Conservation (phyloP, 2,329 filamentous ascomycete species). For the Microdochium nivale region DNA sequence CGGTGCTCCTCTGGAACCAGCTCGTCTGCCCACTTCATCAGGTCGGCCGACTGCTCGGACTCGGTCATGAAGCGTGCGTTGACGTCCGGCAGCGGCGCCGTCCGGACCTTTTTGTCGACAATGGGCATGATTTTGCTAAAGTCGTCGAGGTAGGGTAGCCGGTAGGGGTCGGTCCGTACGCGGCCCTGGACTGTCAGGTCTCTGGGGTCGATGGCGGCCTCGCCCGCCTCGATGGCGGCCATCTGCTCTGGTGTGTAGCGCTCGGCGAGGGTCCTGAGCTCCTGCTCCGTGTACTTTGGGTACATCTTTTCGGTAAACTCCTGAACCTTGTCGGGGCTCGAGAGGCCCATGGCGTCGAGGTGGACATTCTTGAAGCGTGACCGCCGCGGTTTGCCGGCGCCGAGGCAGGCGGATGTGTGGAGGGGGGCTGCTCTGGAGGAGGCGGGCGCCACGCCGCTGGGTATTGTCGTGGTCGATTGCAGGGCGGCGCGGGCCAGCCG, state of each 20-base stretch:
- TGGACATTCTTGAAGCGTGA: conserved; percentile 44
- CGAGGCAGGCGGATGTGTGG: conserved; percentile 40
- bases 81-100: conserved; percentile 41
- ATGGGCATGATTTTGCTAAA: conserved; percentile 69
- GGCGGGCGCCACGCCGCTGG: neutral
- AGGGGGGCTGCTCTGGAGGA: conserved; percentile 15
- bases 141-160: conserved; percentile 72
- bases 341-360: conserved; percentile 42
- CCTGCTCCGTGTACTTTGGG: conserved; percentile 57
- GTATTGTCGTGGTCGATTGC: conserved; percentile 7
- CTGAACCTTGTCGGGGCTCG: conserved; percentile 32
- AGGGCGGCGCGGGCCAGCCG: neutral
- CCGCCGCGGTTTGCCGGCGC: conserved; percentile 28
- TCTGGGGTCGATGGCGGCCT: conserved; percentile 63
- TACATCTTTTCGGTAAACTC: conserved; percentile 40
- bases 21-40: conserved; percentile 37
- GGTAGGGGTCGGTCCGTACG: conserved; percentile 63
- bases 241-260: conserved; percentile 77
- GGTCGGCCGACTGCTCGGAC: conserved; percentile 52
- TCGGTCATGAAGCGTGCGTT: conserved; percentile 51
- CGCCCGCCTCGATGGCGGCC: conserved; percentile 71
- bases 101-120: conserved; percentile 59
- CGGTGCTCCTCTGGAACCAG: conserved; percentile 31
- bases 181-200: conserved; percentile 69
- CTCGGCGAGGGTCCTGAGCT: conserved; percentile 52